A percentile compares a stretch with the other conserved stretches of the same genome.
Conservation (phyloP, 352 stramenopile species). For the Thalassiosira mediterranea region DNA sequence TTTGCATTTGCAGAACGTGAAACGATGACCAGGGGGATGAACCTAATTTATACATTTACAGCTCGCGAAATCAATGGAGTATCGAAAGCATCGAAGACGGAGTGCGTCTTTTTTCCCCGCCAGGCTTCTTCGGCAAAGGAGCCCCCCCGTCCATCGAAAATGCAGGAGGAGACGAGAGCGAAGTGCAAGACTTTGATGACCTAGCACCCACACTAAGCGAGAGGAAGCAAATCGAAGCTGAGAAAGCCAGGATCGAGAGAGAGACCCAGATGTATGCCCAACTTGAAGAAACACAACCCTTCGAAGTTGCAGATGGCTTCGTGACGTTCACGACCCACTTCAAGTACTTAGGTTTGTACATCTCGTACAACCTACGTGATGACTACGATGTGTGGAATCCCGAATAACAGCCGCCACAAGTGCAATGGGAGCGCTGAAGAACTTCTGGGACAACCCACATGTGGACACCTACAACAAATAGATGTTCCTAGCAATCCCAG, state of each 20-base stretch:
- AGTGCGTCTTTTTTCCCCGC: constrained; percentile 29
- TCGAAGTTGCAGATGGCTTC: constrained; percentile 4
- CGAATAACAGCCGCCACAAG: not conserved
- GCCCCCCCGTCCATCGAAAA: too few species aligned
- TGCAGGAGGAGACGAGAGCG: too few species aligned
- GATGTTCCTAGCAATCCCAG: constrained; percentile 13
- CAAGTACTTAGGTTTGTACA: constrained; percentile 16
- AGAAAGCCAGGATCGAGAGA: not conserved
- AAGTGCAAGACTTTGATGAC: not conserved
- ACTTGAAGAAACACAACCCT: not conserved
- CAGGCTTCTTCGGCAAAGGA: not conserved
- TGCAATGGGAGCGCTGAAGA: constrained; percentile 11
- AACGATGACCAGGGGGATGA: constrained; percentile 1
- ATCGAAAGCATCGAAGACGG: constrained; percentile 42
- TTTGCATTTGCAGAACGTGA: constrained; percentile 11
- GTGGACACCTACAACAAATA: constrained; percentile 25
- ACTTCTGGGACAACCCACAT: constrained; percentile 19
- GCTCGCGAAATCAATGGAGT: too few species aligned
- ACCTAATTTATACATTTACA: constrained; percentile 18
- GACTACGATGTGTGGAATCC: constrained; percentile 13
- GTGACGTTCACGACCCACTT: constrained; percentile 26
- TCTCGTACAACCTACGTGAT: constrained; percentile 25
- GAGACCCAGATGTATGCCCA: constrained; percentile 1
- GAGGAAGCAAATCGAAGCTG: not conserved
- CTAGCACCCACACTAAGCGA: not conserved